Base-by-base conservation (phyloP, 2,329 filamentous ascomycete species). In the Venturia carpophila region DNA sequence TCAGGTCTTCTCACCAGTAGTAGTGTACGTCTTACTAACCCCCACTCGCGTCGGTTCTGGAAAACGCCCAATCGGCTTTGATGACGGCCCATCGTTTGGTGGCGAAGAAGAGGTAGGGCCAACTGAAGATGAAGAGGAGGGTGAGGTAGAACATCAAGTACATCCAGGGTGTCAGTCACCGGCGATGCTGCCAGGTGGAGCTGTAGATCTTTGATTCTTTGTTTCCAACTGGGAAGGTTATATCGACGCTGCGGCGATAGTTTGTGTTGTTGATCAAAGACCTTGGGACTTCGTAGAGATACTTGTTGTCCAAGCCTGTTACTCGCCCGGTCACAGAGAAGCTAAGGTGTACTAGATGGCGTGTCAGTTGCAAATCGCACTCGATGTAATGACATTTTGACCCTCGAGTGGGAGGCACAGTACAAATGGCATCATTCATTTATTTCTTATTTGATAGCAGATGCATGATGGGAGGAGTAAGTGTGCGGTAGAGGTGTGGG, bases 381-480 rank as follows among this genome's bases (percentile, higher is more conserved):
- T 21, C 17, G 27, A 15, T 34, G 21, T 37, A 37, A 37, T 64
- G 62, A 67, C 65, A 75, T 73, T 71, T 87, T 87, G 42, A 90
- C 77, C 10, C 77, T 77, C 0, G 84, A 79, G 27, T 78, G 76
- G 68, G 82, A 84, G 2, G 82, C 82, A 70, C 84, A 87, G 75
- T 85, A 92, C 47, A 82, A 81, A 66, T 87, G 83, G 69, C 87
- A 90, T 88, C 89, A 92, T 66, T 86, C 82, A 27, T 73, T 73
- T 13, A 86, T 73, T 24, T 70, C 75, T n/a, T n/a, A n/a, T n/a
- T n/a, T n/a, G n/a, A n/a, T n/a, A 37, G 6, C 30, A 58, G 15
- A 27, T 19, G 19, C 30, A 15, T 58, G 52, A 37, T 37, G 37
- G 10, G 17, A 56, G 30, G 27, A 27, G 27, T n/a, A n/a, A 4